Evolutionary conservation across 495 filamentous ascomycete genomes (phyloP), one percentile per base, ranked within the genome.

Genomic region (Penicillium psychrofluorescens): DNA sequence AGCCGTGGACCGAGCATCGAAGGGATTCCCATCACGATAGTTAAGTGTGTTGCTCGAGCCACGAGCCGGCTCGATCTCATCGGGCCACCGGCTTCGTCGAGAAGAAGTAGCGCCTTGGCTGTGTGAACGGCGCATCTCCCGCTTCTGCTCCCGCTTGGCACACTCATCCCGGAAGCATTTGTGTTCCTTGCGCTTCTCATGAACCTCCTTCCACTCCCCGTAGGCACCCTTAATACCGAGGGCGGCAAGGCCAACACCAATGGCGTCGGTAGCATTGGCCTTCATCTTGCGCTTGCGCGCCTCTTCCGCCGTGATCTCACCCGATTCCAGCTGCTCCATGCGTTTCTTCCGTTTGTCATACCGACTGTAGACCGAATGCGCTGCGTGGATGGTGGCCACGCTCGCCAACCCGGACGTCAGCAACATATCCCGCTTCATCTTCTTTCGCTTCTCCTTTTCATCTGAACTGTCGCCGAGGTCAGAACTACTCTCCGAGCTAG

Each of bases 321-420:
- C 88, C 51, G 90, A 81, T 30, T 72, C 71, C 14, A 95, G 77
- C 41, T 81, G 75, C 56, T 84, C 77, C 49, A 79, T 72, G 47
- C 87, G 74, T 47, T 81, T 67, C 40, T 89, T 76, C 33, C 85
- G 79, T 52, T 84, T 83, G 62, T 86, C 83, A 68, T 90, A 76
- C 55, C 78, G 84, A 49, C 77, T 73, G 65, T 90, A 86, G 43
- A 95, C 75, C 44, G 75, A 80, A 60, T 94, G 84, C 7, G 84
- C 87, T 37, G 88, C 88, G 65, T 94, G 89, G 48, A 95, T 88
- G 32, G 90, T 92, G 43, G 90, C 90, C 46, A 94, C 84, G 41
- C 83, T 83, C 29, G 90, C 90, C 51, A 95, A 64, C 35, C 89
- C 87, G 37, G 86, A 81, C 38, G 88, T 90, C 47, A 95, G 53